phyloP scores from a whole-genome alignment of 192 early-diverging fungal genomes.

The Podila epicladia region DNA sequence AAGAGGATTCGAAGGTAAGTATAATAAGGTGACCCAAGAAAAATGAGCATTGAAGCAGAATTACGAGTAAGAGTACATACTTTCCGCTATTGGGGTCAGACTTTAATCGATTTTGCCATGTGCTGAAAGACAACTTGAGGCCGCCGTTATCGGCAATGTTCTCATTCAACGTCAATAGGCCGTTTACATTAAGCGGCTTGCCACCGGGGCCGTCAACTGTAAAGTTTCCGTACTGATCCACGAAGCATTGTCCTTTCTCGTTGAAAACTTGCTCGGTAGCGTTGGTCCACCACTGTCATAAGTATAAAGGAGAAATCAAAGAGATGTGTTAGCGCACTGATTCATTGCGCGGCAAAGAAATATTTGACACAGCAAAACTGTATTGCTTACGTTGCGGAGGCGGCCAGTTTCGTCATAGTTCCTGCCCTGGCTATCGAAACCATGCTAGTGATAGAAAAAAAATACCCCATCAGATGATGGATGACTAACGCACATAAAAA shows the following conservation, averaged over 20 bases:
- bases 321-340: not conserved
- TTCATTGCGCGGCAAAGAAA: constrained; percentile 8
- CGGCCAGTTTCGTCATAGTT: constrained; percentile 62
- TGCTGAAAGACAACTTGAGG: constrained; percentile 50
- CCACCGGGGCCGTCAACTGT: constrained; percentile 50
- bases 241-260: constrained; percentile 65
- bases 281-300: constrained; percentile 73
- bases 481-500: constrained; percentile 24
- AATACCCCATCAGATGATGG: not conserved
- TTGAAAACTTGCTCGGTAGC: constrained; percentile 59
- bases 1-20: too few relatives aligned
- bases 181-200: constrained; percentile 54
- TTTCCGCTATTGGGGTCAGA: constrained; percentile 1
- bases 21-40: too few relatives aligned
- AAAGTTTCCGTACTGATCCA: constrained; percentile 68
- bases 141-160: constrained; percentile 80
- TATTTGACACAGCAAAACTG: constrained; percentile 44
- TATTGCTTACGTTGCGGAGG: constrained; percentile 33
- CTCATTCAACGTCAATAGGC: constrained; percentile 65
- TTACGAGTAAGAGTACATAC: not conserved
- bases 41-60: not conserved
- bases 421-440: constrained; percentile 69
- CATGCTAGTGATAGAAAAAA: constrained; percentile 55
- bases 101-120: constrained; percentile 42
- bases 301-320: not conserved